phyloP scores from a whole-genome alignment of 352 stramenopile species.

The Pseudoperonospora humuli region DNA sequence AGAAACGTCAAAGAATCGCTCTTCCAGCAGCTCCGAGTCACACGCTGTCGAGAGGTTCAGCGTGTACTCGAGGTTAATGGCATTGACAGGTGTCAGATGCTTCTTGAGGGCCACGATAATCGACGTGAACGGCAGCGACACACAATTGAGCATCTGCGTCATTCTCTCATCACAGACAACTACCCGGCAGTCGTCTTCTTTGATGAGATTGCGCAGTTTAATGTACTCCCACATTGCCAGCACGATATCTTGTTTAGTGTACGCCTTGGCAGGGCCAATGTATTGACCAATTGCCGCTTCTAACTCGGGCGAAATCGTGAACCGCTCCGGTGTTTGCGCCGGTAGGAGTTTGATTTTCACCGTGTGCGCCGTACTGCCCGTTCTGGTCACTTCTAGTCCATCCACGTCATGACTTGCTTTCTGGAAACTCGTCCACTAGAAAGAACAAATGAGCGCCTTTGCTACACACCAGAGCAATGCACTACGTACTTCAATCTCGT shows the following conservation, averaged over 20 bases:
- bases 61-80: conserved; percentile 57
- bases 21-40: conserved; percentile 31
- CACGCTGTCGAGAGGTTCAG: conserved; percentile 30
- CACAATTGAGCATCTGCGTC: conserved; percentile 49
- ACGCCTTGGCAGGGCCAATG: conserved; percentile 34
- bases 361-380: conserved; percentile 39
- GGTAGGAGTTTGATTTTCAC: conserved; percentile 65
- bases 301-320: conserved; percentile 45
- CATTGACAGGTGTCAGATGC: conserved; percentile 45
- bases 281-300: conserved; percentile 31
- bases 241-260: conserved; percentile 65
- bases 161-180: conserved; percentile 53
- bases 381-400: conserved; percentile 43
- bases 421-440: conserved; percentile 72
- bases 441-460: neutral
- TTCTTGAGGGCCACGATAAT: conserved; percentile 60
- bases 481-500: conserved; percentile 47
- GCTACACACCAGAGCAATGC: neutral
- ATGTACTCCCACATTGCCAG: conserved; percentile 76
- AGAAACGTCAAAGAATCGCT: conserved; percentile 54
- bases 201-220: conserved; percentile 66
- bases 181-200: conserved; percentile 72
- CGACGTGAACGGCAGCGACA: conserved; percentile 59
- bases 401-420: conserved; percentile 60
- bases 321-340: conserved; percentile 47